These are phyloP conservation scores for Gracilariopsis chorda DNA, from an alignment of 23 red algal species.

Conservation along the genomic window DNA sequence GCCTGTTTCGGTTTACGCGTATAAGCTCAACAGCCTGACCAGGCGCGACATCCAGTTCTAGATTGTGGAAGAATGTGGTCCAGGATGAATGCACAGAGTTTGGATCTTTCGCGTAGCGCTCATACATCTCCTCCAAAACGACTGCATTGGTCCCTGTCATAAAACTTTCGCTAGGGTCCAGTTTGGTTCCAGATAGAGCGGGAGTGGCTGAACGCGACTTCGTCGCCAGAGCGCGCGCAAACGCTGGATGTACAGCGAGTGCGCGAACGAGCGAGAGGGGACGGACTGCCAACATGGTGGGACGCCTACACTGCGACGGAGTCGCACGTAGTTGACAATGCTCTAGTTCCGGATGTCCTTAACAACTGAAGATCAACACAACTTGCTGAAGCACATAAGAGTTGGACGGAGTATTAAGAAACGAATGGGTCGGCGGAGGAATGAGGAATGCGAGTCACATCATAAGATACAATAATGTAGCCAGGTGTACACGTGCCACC, in stretches of 20 bases:
- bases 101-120: constrained; percentile 80
- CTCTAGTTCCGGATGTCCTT: too few species aligned
- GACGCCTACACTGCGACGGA: too few species aligned
- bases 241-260: background rate
- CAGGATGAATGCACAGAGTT: constrained; percentile 91
- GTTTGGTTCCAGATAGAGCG: constrained; percentile 66
- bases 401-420: too few species aligned
- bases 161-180: constrained; percentile 94
- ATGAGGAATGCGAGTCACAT: too few species aligned
- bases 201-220: constrained; percentile 68
- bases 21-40: constrained; percentile 82
- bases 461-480: too few species aligned
- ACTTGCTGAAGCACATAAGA: too few species aligned
- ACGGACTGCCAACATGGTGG: background rate
- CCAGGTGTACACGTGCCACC: too few species aligned
- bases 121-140: constrained; percentile 99
- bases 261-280: background rate
- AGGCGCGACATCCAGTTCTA: constrained; percentile 79
- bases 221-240: constrained; percentile 28
- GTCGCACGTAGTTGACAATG: too few species aligned
- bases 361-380: too few species aligned
- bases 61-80: constrained; percentile 95
- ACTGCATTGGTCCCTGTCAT: constrained; percentile 93
- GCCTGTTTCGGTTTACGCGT: constrained; percentile 66
- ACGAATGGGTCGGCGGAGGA: too few species aligned